phyloP scores from a whole-genome alignment of 2,329 filamentous ascomycete species.

The Arthrinium phaeospermum region DNA sequence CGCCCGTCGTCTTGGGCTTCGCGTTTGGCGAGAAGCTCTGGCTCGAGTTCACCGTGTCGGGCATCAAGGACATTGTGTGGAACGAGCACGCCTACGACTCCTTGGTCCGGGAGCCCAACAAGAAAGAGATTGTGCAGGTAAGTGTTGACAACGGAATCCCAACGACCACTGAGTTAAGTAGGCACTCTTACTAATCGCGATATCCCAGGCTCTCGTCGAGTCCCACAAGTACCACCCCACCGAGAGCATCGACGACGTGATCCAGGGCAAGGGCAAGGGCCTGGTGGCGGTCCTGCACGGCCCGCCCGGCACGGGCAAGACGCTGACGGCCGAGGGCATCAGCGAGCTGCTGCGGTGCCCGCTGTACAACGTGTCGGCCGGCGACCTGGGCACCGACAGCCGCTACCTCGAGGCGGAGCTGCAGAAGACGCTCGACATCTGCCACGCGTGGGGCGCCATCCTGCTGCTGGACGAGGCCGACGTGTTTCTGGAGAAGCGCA shows the following conservation, averaged over 20 bases:
- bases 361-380: slow-evolving; percentile 81
- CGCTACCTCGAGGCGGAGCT: slow-evolving; percentile 76
- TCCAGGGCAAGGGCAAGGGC: slow-evolving; percentile 84
- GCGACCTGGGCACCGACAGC: slow-evolving; percentile 81
- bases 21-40: slow-evolving; percentile 88
- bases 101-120: slow-evolving; percentile 70
- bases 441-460: slow-evolving; percentile 85
- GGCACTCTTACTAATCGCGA: background rate
- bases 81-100: slow-evolving; percentile 83
- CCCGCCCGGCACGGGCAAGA: slow-evolving; percentile 87
- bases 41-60: slow-evolving; percentile 85
- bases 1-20: slow-evolving; percentile 84
- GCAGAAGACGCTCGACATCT: slow-evolving; percentile 84
- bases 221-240: slow-evolving; percentile 83
- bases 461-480: slow-evolving; percentile 86
- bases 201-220: slow-evolving; percentile 71
- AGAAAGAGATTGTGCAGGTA: slow-evolving; percentile 70
- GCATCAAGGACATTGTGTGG: slow-evolving; percentile 82
- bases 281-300: slow-evolving; percentile 84
- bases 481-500: slow-evolving; percentile 82
- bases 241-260: slow-evolving; percentile 82
- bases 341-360: slow-evolving; percentile 82
- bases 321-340: slow-evolving; percentile 85
- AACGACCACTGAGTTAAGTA: no score
- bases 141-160: slow-evolving; percentile 14